Evolutionary conservation across 1,284 basidiomycete genomes (phyloP).

Genomic region (Cutaneotrichosporon sp.): DNA sequence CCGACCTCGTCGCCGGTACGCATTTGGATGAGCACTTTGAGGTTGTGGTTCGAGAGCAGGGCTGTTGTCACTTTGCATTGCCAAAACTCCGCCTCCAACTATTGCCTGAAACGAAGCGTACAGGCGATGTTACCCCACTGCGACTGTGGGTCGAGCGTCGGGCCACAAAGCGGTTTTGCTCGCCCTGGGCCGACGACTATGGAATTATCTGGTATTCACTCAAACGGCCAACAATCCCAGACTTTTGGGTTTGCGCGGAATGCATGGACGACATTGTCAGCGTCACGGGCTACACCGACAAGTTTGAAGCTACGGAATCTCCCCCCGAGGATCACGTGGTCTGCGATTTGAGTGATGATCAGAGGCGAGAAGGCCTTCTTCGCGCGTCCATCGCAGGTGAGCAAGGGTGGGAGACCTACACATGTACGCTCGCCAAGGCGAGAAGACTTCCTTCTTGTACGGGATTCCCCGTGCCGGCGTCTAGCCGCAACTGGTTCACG

Average conservation of each 20-base stretch:
- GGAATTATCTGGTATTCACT: background rate
- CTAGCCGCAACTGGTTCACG: background rate
- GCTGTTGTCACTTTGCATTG: background rate
- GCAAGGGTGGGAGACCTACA: background rate
- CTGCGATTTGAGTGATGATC: too few relatives aligned
- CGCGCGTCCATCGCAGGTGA: too few relatives aligned
- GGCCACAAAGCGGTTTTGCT: background rate
- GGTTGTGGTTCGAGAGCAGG: background rate
- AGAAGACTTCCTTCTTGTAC: too few relatives aligned
- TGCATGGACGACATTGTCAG: slow-evolving; percentile 1
- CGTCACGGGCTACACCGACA: background rate
- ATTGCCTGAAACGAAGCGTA: background rate
- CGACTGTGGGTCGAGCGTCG: background rate
- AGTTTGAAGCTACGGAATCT: background rate
- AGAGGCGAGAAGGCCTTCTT: too few relatives aligned
- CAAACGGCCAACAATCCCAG: background rate
- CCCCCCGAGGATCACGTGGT: background rate
- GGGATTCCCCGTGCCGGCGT: too few relatives aligned
- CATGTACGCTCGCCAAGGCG: too few relatives aligned
- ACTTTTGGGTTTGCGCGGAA: background rate
- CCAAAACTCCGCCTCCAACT: background rate
- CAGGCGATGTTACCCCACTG: background rate
- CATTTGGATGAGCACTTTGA: background rate
- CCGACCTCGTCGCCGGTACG: background rate
- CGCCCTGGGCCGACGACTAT: background rate